Evolutionary conservation across 176 grass and related monocot species (phyloP).

Genomic region (Chloris gayana): DNA sequence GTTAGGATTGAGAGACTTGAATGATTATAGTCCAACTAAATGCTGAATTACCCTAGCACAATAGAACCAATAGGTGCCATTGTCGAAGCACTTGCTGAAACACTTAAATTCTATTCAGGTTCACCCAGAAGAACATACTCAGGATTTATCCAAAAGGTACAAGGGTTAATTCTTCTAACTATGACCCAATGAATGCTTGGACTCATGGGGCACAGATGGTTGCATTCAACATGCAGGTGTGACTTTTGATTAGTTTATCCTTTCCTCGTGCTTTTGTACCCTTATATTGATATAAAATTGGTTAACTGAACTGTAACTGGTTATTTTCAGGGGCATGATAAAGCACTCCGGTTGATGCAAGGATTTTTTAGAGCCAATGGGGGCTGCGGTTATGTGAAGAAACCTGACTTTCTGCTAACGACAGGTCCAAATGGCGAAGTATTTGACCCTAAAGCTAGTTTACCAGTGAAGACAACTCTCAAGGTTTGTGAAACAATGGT

Average conservation of each 20-base stretch:
- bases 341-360: constrained; percentile 85
- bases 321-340: constrained; percentile 68
- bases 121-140: constrained; percentile 87
- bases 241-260: background rate
- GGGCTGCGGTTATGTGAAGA: constrained; percentile 83
- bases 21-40: background rate
- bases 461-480: constrained; percentile 74
- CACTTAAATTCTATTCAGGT: constrained; percentile 53
- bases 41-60: background rate
- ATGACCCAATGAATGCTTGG: constrained; percentile 84
- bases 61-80: background rate
- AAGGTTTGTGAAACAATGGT: constrained; percentile 45
- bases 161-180: constrained; percentile 87
- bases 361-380: constrained; percentile 94
- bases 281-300: background rate
- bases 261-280: background rate
- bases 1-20: background rate
- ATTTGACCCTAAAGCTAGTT: constrained; percentile 68
- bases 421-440: constrained; percentile 57
- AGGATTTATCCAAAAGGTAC: constrained; percentile 91
- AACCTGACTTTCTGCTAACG: constrained; percentile 79
- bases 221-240: constrained; percentile 97
- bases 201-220: constrained; percentile 93
- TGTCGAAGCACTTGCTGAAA: background rate
- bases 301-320: background rate